Conservation (phyloP, 2,329 filamentous ascomycete species). For the Colletotrichum cordylinicola region DNA sequence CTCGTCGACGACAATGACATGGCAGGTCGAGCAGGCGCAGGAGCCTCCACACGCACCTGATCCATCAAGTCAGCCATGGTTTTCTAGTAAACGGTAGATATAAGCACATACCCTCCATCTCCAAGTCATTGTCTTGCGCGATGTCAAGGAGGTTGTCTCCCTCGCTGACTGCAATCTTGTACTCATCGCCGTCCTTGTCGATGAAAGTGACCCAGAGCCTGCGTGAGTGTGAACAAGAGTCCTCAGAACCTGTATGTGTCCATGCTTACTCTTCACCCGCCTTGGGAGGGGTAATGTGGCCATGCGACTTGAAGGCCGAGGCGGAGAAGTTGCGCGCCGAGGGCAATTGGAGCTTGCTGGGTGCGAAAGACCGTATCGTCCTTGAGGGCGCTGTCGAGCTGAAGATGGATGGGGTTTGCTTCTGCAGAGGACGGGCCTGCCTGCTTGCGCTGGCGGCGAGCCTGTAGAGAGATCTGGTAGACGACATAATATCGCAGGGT, state of each 20-base stretch:
- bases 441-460: slow-evolving; percentile 34
- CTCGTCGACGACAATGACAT: slow-evolving; percentile 81
- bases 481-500: background rate
- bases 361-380: background rate
- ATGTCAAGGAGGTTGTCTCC: slow-evolving; percentile 96
- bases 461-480: slow-evolving; percentile 30
- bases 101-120: slow-evolving; percentile 82
- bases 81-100: rapidly evolving
- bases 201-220: slow-evolving; percentile 91
- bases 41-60: slow-evolving; percentile 89
- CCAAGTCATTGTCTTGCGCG: slow-evolving; percentile 90
- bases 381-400: background rate
- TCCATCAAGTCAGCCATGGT: slow-evolving; percentile 24
- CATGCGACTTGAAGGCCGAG: slow-evolving; percentile 68
- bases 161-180: slow-evolving; percentile 79
- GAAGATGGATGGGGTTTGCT: slow-evolving; percentile 12
- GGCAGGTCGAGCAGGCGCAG: slow-evolving; percentile 92
- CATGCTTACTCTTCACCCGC: slow-evolving; percentile 86
- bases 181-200: slow-evolving; percentile 82
- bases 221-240: background rate
- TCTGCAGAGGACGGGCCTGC: slow-evolving; percentile 30
- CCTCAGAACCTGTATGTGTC: background rate
- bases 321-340: slow-evolving; percentile 66
- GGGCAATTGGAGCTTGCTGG: slow-evolving; percentile 10
- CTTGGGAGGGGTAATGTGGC: slow-evolving; percentile 83